Evolutionary conservation across 345 rosid genomes (phyloP).

Genomic region (Eucalyptus erythrocorys): DNA sequence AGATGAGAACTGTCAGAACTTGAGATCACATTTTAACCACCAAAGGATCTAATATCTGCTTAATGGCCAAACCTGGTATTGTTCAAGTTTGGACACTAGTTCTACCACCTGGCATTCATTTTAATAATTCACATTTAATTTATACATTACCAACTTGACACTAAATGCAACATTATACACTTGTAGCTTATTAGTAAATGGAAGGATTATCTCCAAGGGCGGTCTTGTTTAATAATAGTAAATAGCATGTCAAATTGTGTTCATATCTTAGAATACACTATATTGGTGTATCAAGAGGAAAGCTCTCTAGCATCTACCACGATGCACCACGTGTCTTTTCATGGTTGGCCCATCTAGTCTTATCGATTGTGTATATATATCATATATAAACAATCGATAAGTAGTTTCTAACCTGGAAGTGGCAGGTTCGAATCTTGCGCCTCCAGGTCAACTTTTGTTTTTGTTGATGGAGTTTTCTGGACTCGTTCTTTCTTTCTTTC

Average conservation of each 20-base stretch:
- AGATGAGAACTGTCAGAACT: background rate
- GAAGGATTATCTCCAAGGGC: background rate
- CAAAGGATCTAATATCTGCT: background rate
- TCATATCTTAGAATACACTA: background rate
- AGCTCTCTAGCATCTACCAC: background rate
- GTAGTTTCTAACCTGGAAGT: background rate
- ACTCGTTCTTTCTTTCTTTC: background rate
- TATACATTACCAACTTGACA: background rate
- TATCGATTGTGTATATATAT: background rate
- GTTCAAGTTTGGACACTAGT: background rate
- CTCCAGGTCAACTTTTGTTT: background rate
- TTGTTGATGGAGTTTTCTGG: background rate
- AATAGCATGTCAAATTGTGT: background rate
- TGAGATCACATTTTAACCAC: background rate
- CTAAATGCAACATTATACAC: background rate
- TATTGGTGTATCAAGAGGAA: background rate
- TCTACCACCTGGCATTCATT: background rate
- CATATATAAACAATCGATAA: background rate
- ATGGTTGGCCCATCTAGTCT: background rate
- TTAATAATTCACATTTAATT: background rate
- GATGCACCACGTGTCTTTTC: background rate
- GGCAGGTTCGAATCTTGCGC: background rate
- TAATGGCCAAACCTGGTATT: background rate
- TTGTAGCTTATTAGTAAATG: background rate
- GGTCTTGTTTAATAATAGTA: background rate